Evolutionary conservation across 208 protist species (phyloP), one percentile per base, ranked within the genome.

Genomic region (Leishmania aethiopica): DNA sequence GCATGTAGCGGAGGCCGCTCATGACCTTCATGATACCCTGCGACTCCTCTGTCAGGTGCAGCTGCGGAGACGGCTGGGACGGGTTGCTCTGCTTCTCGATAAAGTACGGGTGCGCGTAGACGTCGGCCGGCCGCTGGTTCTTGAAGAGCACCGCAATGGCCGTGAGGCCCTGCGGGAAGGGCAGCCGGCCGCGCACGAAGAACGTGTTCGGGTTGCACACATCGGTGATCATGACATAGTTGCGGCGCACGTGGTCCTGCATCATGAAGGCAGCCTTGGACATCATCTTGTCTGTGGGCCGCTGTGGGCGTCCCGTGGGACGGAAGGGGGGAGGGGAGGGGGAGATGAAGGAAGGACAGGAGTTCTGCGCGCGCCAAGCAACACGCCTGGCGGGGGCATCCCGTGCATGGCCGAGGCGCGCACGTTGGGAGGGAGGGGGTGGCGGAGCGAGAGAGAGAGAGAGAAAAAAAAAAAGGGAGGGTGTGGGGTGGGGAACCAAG

Each of bases 1-100:
- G 85, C 94, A 97, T 97, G 90, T 94, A 96, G 64, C 89, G 92
- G 81, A 96, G 76, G 0, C 94, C 94, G 69, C 90, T 90, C 59
- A 96, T 91, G 10, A 96, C 88, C 77, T 95, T 95, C 85, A 95
- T 93, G 80, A 96, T 87, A 76, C 91, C 88, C 83, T 97, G 94
- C 59, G 83, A 88, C 80, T 97, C 94, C 77, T 97, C 94, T 1
- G 94, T 97, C 72, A 97, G 88, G 82, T 97, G 94, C 83, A 96
- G 75, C 87, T 95, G 92, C 49, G 94, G 92, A 13, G 92, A 96
- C 19, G 94, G 89, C 85, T 97, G 94, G 40, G 86, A 86, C 0
- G 94, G 92, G 78, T 97, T 87, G 75, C 91, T 94, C 83, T 97
- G 92, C 83, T 96, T 95, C 77, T 97, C 94, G 55, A 97, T 91